Base-by-base conservation (phyloP, 108 stramenopile species). In the Stephanodiscus triporus region DNA sequence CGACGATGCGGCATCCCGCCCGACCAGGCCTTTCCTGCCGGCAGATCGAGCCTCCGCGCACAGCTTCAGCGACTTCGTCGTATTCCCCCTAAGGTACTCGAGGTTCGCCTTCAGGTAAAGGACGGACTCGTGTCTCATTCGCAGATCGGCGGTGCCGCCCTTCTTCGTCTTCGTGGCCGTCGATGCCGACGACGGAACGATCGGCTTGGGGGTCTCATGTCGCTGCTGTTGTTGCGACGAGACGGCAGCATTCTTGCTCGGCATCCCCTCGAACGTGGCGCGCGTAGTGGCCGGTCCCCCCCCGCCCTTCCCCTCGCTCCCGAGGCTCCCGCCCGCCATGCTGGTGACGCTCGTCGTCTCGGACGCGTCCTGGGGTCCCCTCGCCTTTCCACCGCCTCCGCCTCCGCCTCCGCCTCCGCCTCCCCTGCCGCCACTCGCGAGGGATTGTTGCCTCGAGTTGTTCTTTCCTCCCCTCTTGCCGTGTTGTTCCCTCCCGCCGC, bases 101-200 rank as follows among this genome's bases (percentile, higher is more conserved):
- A 90, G 54, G 50, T 91, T 88, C 19, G 89, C 93, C 77, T 94
- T 94, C 24, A 94, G 66, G 74, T 86, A 88, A 0, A 94, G 73
- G 1, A 81, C 91, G 14, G 85, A 77, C 66, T 90, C 88, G 58
- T 89, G 75, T 17, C 84, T 77, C 10, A 60, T 61, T 14, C 75
- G 66, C 5, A 76, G 59, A 50, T 71, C 69, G 32, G 75, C 64
- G 24, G 34, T 64, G 36, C 59, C 65, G 17, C 55, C 63, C 79
- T 66, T 76, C 23, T 19, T 54, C 65, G 20, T 70, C 53, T 72
- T 59, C 29, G 26, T n/a, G 26, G 22, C 23, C 29, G 63, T 17
- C 16, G 58, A 20, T 27, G 27, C 27, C 8, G 58, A 26, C 34
- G 27, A 47, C 19, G 58, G 42, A 5, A 30, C 23, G 38, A 55